A percentile compares a stretch with the other conserved stretches of the same genome.
Conservation (phyloP, 202 grass and related monocot genomes). For the Schoenoplectus triqueter region DNA sequence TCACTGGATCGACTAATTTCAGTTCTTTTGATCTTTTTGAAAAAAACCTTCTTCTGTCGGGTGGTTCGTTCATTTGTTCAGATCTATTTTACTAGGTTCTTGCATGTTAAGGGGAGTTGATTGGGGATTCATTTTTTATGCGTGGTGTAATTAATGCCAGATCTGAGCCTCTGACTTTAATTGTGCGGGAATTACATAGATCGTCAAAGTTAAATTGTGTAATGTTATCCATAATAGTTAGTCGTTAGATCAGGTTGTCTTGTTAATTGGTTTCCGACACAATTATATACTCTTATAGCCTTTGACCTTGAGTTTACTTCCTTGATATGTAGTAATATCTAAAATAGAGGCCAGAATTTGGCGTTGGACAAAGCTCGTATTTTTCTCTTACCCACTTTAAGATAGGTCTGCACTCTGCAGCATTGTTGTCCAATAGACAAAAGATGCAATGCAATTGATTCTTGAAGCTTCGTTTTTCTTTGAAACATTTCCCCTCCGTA, state of each 20-base stretch:
- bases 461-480: constrained; percentile 11
- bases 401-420: not conserved
- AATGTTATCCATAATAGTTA: not conserved
- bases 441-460: constrained; percentile 18
- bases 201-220: not conserved
- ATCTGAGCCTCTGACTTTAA: constrained; percentile 35
- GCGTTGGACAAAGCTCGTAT: not conserved
- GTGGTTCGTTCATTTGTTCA: constrained; percentile 10
- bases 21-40: not conserved
- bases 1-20: not conserved
- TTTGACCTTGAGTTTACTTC: not conserved
- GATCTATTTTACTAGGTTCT: constrained; percentile 21
- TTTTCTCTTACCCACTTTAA: constrained; percentile 30
- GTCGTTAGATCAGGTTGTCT: constrained; percentile 3
- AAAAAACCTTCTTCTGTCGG: not conserved
- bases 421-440: not conserved
- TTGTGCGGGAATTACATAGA: constrained; percentile 27
- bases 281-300: not conserved
- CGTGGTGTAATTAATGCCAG: constrained; percentile 27
- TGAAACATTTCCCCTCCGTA: not conserved
- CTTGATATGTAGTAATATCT: constrained; percentile 1
- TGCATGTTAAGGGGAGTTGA: not conserved
- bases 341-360: not conserved
- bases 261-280: not conserved
- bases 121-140: constrained; percentile 11